These are phyloP conservation scores for Prunus campanulata DNA, from an alignment of 306 rosid species.

Conservation along the genomic window DNA sequence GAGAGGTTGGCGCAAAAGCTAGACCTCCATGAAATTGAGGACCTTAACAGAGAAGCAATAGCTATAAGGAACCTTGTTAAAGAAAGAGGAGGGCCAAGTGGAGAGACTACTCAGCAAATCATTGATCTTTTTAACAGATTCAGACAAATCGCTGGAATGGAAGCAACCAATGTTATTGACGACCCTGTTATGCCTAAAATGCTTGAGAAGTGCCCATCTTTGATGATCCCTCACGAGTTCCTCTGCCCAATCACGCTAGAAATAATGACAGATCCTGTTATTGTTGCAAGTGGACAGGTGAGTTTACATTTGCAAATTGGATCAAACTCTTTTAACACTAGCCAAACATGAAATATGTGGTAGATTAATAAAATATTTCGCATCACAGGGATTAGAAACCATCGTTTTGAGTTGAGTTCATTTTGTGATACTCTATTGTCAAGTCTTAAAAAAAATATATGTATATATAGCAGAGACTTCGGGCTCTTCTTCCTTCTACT, in stretches of 20 bases:
- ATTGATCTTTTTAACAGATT: conserved; percentile 65
- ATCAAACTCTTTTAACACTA: not conserved
- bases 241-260: conserved; percentile 77
- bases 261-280: conserved; percentile 77
- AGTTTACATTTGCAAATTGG: not conserved
- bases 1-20: conserved; percentile 69
- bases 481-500: too few species aligned
- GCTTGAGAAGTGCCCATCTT: conserved; percentile 52
- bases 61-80: conserved; percentile 44
- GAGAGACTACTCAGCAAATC: conserved; percentile 41
- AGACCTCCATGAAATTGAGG: conserved; percentile 50
- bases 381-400: too few species aligned
- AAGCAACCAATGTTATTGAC: conserved; percentile 37
- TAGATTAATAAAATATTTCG: too few species aligned
- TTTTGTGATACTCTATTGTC: too few species aligned
- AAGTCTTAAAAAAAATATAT: too few species aligned
- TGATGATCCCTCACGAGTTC: conserved; percentile 79
- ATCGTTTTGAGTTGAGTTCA: too few species aligned
- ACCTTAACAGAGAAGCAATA: conserved; percentile 55
- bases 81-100: conserved; percentile 56
- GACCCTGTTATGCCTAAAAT: conserved; percentile 46
- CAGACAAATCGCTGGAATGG: conserved; percentile 63
- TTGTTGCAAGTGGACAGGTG: conserved; percentile 80
- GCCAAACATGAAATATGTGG: not conserved
- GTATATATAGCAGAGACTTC: too few species aligned